Conservation (phyloP, 169 alveolate genomes). For the Plasmodium gonderi region DNA sequence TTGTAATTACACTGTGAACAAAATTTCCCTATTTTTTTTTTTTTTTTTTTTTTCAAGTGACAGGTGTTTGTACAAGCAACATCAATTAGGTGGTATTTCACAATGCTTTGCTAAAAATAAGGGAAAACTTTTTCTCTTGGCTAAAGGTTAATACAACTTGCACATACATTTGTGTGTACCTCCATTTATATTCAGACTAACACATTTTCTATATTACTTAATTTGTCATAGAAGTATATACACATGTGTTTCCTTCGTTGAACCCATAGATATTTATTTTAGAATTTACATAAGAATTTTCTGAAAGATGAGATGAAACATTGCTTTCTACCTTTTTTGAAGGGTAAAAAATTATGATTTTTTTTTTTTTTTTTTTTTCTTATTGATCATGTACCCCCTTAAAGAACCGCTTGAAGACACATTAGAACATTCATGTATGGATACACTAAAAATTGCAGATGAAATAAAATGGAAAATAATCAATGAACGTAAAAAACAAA, state of each 20-base stretch:
- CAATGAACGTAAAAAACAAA: conserved; percentile 24
- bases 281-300: not conserved
- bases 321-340: not conserved
- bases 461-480: conserved; percentile 28
- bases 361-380: not conserved
- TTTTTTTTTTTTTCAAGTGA: conserved; percentile 10
- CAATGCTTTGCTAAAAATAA: conserved; percentile 4
- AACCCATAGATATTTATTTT: too few relatives aligned
- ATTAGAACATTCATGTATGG: not conserved
- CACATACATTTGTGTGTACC: too few relatives aligned
- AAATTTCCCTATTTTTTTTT: not conserved
- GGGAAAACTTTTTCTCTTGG: conserved; percentile 17
- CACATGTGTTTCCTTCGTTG: too few relatives aligned
- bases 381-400: not conserved
- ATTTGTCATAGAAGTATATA: not conserved
- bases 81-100: not conserved
- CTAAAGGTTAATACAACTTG: conserved; percentile 14
- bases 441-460: conserved; percentile 25
- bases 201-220: too few relatives aligned
- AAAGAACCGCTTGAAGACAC: conserved; percentile 20
- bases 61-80: not conserved
- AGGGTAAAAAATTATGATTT: too few relatives aligned
- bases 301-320: not conserved
- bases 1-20: not conserved
- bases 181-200: too few relatives aligned